These are phyloP conservation scores for Xylariaceae sp. DNA, from an alignment of 2,329 filamentous ascomycete genomes.

Conservation along the genomic window DNA sequence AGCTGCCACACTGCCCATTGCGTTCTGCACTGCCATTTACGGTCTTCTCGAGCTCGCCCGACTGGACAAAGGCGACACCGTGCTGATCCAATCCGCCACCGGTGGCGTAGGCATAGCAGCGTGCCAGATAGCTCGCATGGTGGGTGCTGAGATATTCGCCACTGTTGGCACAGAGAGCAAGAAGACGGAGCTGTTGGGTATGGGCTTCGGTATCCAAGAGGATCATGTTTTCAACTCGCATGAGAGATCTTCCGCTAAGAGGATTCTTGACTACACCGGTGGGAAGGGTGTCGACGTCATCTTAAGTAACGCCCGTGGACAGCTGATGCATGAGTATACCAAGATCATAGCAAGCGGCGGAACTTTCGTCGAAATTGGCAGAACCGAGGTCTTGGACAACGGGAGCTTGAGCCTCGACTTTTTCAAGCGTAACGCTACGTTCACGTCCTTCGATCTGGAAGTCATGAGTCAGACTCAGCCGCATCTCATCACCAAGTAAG, in stretches of 20 bases:
- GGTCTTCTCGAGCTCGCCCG: not conserved
- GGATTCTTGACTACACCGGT: not conserved
- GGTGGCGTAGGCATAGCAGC: constrained; percentile 43
- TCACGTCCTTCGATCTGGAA: constrained; percentile 6
- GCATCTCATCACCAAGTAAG: not conserved
- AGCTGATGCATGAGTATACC: constrained; percentile 5
- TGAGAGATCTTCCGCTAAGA: not conserved
- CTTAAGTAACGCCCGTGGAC: constrained; percentile 1
- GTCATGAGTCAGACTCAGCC: constrained; percentile 4
- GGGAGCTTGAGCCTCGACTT: constrained; percentile 1
- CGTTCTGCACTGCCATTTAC: constrained; percentile 3
- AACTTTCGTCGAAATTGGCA: constrained; percentile 6
- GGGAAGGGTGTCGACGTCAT: constrained; percentile 7
- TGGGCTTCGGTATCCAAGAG: not conserved
- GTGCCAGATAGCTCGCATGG: constrained; percentile 35
- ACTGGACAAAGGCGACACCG: constrained; percentile 1
- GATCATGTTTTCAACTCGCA: constrained; percentile 2
- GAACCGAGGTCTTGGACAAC: constrained; percentile 1
- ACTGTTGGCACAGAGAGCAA: constrained; percentile 5
- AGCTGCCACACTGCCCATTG: constrained; percentile 1
- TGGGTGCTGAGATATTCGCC: constrained; percentile 38
- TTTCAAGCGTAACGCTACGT: constrained; percentile 6
- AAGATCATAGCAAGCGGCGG: constrained; percentile 1
- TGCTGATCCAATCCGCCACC: constrained; percentile 28
- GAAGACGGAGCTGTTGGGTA: not conserved